Evolutionary conservation across 805 yeast species (phyloP).

Genomic region (Pichia rugopelliculosa): DNA sequence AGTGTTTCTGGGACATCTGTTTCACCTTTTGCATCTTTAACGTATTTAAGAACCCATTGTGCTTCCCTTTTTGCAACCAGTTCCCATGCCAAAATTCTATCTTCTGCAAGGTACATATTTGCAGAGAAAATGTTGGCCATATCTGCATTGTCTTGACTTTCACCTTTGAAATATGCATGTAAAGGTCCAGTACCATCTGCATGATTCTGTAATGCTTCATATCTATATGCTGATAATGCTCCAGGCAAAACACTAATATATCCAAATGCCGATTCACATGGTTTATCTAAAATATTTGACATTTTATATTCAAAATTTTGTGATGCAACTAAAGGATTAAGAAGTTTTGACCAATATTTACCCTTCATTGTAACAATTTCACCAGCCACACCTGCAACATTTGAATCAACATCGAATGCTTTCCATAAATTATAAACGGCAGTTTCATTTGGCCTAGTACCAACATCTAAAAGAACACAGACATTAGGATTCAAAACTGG

Average conservation of each 20-base stretch:
- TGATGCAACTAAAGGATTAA: conserved; percentile 91
- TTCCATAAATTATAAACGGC: conserved; percentile 95
- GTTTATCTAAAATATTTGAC: conserved; percentile 94
- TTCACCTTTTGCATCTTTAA: conserved; percentile 88
- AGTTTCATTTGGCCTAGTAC: conserved; percentile 85
- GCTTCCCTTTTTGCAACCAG: conserved; percentile 77
- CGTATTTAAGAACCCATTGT: conserved; percentile 87
- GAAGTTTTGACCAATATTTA: conserved; percentile 67
- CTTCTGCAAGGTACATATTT: conserved; percentile 96
- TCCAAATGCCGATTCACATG: conserved; percentile 87
- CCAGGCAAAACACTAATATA: conserved; percentile 93
- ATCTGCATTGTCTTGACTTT: conserved; percentile 32
- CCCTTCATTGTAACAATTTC: conserved; percentile 96
- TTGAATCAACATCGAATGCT: conserved; percentile 91
- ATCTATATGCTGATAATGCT: conserved; percentile 91
- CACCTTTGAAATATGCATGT: conserved; percentile 85
- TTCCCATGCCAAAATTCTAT: conserved; percentile 94
- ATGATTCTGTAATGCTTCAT: conserved; percentile 75
- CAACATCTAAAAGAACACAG: conserved; percentile 87
- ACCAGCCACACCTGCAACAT: conserved; percentile 99
- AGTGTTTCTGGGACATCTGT: conserved; percentile 95
- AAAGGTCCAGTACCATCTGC: conserved; percentile 92
- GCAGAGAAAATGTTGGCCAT: conserved; percentile 78
- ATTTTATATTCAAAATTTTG: conserved; percentile 95
- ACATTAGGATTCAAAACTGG: conserved; percentile 90